Evolutionary conservation across 2,329 filamentous ascomycete species (phyloP), one percentile per base, ranked within the genome.

Genomic region (Colletotrichum godetiae): DNA sequence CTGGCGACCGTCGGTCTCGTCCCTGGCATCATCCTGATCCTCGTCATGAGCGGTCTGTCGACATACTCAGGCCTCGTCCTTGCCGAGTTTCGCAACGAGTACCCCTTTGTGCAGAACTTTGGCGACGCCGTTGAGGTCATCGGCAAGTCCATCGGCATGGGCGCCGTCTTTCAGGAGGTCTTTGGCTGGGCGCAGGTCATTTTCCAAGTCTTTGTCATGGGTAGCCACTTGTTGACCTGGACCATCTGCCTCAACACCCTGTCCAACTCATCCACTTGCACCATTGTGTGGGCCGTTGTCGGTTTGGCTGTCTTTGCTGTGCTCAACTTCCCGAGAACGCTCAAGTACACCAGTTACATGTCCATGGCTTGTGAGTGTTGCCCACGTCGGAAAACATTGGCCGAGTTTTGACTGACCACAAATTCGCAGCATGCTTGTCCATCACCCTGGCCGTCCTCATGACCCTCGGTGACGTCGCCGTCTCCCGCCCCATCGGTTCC

Each of bases 1-100:
- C 91, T 95, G 79, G 92, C 93, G 3, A 84, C 92, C 13, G 86
- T 95, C 56, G 93, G 93, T 4, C 86, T 95, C 15, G 91, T 92
- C 1, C 93, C 93, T 0, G 93, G 93, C n/a, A 84, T 95, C 67
- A 89, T 94, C 73, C 80, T 94, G 79, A 94, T 93, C 56, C 86
- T 94, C 74, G 87, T 93, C 31, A 88, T 85, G 64, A 85, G 92
- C 58, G 88, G 92, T 19, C 83, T 94, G 3, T 94, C 94, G 78
- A 94, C 92, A 1, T 94, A 85, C 76, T 86, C 85, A 0, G 84
- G 93, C 13, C 78, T 85, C 12, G 79, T 82, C 56, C 78, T 86
- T 56, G 93, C 91, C 88, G 89, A 93, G 79, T 95, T 94, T 82
- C 93, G 92, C 78, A 84, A 92, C 69, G 87, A 89, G 73, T 91